Evolutionary conservation across 305 asterid species (phyloP), one percentile per base, ranked within the genome.

Genomic region (Fraxinus greggii): DNA sequence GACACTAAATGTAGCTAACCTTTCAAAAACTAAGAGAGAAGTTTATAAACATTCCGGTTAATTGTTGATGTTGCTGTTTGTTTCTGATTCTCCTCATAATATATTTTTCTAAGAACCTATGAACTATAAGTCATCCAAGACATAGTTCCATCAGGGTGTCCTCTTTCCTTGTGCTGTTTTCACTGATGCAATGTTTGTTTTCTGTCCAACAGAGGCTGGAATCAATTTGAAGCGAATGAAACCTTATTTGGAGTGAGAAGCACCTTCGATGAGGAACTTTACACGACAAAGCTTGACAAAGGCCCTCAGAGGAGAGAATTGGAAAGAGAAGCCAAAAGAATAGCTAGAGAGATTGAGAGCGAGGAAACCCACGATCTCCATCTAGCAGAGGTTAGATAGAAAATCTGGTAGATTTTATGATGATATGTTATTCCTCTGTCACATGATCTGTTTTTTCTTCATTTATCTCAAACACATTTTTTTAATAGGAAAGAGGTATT

Each of bases 331-430:
- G 99, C 99, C 83, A 72, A 73, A 23, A 90, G 94, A 82, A 86
- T 97, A 81, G 99, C 98, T 78, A 92, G 90, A 84, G 99, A 97
- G 90, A 97, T 97, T 75, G 98, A 93, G 92, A 92, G 97, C 5
- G 97, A 97, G 87, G 97, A 91, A 26, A 97, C 99, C 84, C 86
- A 13, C 79, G 98, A 97, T 90, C 93, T 92, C 86, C 99, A 94
- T 90, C 88, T 93, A 29, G 98, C 99, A 36, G 99, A 97, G 98
- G 99, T 97, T 78, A 76, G 88, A 75, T 65, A 17, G 73, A 19
- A 28, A 23, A 65, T 36, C 51, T 35, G 45, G 65, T 80, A 32
- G 59, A 56, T 45, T 56, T 23, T 6, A 35, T 40, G 23, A 61
- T 56, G 24, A 51, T 73, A 79, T 38, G 56, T 78, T 79, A 13